Evolutionary conservation across 345 rosid species (phyloP).

Genomic region (Boechera divaricarpa): DNA sequence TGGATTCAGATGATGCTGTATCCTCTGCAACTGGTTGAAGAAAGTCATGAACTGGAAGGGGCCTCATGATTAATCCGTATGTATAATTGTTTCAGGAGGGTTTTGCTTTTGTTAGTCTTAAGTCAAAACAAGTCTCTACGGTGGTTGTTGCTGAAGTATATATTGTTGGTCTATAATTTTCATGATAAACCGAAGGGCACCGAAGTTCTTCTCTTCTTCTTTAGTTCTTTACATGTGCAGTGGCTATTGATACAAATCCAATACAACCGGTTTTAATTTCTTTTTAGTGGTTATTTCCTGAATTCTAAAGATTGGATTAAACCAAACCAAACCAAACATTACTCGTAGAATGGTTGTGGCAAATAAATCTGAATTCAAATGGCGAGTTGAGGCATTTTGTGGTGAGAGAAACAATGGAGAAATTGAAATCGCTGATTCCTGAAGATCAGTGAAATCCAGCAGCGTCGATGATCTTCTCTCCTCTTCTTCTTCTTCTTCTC

Average conservation of each 20-base stretch:
- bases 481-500: conserved; percentile 58
- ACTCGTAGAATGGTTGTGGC: neutral
- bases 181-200: neutral
- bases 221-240: neutral
- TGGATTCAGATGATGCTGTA: conserved; percentile 73
- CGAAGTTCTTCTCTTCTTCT: neutral
- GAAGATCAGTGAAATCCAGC: conserved; percentile 53
- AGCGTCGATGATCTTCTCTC: conserved; percentile 54
- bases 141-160: conserved; percentile 15
- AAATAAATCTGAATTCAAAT: neutral
- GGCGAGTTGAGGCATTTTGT: no score
- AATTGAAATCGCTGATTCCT: conserved; percentile 55
- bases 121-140: conserved; percentile 6
- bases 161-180: conserved; percentile 17
- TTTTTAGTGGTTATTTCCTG: neutral
- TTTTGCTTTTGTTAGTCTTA: conserved; percentile 9
- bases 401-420: conserved; percentile 44
- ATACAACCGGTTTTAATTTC: neutral
- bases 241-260: neutral
- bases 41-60: conserved; percentile 1
- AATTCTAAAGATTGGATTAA: neutral
- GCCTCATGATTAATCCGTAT: conserved; percentile 21
- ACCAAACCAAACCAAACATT: neutral
- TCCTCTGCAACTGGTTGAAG: conserved; percentile 38
- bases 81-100: conserved; percentile 13